phyloP scores from a whole-genome alignment of 192 early-diverging fungal genomes.

The Backusella psychrophila region DNA sequence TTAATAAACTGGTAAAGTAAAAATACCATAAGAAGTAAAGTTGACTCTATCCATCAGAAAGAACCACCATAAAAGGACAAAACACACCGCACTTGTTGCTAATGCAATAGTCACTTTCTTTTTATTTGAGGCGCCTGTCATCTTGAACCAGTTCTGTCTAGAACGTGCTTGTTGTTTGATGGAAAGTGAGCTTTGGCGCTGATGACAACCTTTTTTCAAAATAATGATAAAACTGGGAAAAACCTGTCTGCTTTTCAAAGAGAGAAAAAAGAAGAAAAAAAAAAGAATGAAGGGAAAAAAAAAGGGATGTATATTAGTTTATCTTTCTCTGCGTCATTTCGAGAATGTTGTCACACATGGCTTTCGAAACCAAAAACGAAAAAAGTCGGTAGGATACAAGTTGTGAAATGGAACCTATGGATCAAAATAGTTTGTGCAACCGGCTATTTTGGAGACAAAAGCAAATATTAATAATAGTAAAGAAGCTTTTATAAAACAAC shows the following conservation, averaged over 20 bases:
- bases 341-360: too few species aligned
- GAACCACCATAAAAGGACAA: constrained; percentile 5
- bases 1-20: too few species aligned
- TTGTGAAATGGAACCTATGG: too few species aligned
- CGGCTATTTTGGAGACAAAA: too few species aligned
- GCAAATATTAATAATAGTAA: too few species aligned
- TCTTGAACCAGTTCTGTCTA: constrained; percentile 11
- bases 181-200: constrained; percentile 18
- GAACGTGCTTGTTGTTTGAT: constrained; percentile 8
- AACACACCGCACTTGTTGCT: background rate
- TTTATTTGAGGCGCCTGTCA: constrained; percentile 12
- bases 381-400: too few species aligned
- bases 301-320: background rate
- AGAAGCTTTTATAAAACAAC: too few species aligned
- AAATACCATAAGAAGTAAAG: background rate
- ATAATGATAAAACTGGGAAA: constrained; percentile 4
- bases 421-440: too few species aligned
- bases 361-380: too few species aligned
- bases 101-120: background rate
- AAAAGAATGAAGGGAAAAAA: background rate
- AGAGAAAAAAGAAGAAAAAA: background rate
- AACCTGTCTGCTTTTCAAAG: background rate
- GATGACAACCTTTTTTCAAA: constrained; percentile 13
- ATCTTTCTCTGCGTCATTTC: too few species aligned
- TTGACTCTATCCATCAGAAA: background rate